These are phyloP conservation scores for Haplosporangium gracile DNA, from an alignment of 192 early-diverging fungal genomes.

Conservation along the genomic window DNA sequence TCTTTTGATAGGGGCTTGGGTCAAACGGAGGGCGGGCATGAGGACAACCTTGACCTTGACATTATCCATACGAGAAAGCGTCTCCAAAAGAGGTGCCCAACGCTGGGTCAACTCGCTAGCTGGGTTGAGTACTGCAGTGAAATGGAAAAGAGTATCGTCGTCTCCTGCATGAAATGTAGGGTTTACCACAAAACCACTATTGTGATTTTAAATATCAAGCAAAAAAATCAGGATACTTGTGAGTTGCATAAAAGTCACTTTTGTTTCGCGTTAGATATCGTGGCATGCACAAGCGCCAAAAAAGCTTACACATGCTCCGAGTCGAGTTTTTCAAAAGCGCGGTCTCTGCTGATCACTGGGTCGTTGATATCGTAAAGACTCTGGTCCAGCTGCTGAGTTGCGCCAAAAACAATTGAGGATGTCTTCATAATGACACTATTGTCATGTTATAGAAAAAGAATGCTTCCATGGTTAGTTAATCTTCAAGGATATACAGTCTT, in stretches of 20 bases:
- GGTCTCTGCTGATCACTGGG: conserved; percentile 29
- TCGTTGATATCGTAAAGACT: conserved; percentile 48
- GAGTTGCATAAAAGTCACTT: too few species aligned
- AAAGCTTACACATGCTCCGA: conserved; percentile 27
- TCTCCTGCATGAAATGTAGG: conserved; percentile 34
- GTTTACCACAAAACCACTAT: conserved; percentile 38
- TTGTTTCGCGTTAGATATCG: too few species aligned
- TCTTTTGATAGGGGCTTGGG: conserved; percentile 83
- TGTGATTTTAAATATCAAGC: not conserved
- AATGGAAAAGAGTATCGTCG: conserved; percentile 50
- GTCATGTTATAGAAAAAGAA: not conserved
- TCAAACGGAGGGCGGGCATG: conserved; percentile 66
- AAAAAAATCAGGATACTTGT: not conserved
- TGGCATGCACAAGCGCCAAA: not conserved
- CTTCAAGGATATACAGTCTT: too few species aligned
- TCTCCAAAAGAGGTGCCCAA: conserved; percentile 78
- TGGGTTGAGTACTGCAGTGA: conserved; percentile 81
- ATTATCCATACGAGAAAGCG: conserved; percentile 71
- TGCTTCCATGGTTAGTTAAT: not conserved
- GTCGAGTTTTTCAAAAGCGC: conserved; percentile 24
- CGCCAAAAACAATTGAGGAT: conserved; percentile 21
- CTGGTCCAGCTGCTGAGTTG: conserved; percentile 32
- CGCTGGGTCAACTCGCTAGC: conserved; percentile 84
- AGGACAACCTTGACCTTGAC: conserved; percentile 79
- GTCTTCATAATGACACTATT: conserved; percentile 41